Conservation (phyloP, 2,329 filamentous ascomycete species). For the Tolypocladium ophioglossoides region DNA sequence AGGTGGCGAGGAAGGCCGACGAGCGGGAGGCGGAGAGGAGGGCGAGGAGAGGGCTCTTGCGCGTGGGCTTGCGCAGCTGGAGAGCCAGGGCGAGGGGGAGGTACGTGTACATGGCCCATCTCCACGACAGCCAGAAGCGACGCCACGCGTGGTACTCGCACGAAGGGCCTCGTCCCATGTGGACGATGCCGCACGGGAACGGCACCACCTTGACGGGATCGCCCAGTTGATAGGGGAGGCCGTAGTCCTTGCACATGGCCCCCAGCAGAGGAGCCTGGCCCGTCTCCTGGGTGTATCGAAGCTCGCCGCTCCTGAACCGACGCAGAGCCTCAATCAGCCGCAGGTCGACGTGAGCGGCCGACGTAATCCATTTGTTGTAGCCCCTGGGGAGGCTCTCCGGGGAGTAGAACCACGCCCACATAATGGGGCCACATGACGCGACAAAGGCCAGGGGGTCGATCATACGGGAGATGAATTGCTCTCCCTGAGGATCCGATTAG, state of each 20-base stretch:
- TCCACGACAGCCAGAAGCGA: slow-evolving; percentile 59
- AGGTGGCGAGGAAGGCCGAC: slow-evolving; percentile 66
- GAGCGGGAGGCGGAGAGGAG: slow-evolving; percentile 55
- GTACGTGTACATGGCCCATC: slow-evolving; percentile 67
- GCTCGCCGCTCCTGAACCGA: slow-evolving; percentile 48
- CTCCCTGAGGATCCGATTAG: slow-evolving; percentile 11
- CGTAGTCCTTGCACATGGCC: slow-evolving; percentile 62
- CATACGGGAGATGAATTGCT: slow-evolving; percentile 23
- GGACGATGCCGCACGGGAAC: slow-evolving; percentile 74
- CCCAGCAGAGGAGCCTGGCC: slow-evolving; percentile 58
- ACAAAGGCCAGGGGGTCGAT: slow-evolving; percentile 64
- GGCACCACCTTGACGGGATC: slow-evolving; percentile 60
- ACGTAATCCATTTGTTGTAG: slow-evolving; percentile 75
- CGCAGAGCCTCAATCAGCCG: slow-evolving; percentile 67
- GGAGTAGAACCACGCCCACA: slow-evolving; percentile 83
- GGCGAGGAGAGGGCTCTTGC: slow-evolving; percentile 37
- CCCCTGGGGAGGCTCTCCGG: slow-evolving; percentile 59
- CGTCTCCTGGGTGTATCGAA: slow-evolving; percentile 64
- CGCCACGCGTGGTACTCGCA: slow-evolving; percentile 65
- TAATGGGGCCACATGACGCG: slow-evolving; percentile 61
- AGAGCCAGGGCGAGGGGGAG: slow-evolving; percentile 63
- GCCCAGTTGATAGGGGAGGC: slow-evolving; percentile 58
- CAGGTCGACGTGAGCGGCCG: slow-evolving; percentile 62
- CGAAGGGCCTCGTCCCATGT: slow-evolving; percentile 64
- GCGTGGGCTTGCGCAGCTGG: slow-evolving; percentile 37